Evolutionary conservation across 2,329 filamentous ascomycete genomes (phyloP).

Genomic region (Claviceps humidiphila): DNA sequence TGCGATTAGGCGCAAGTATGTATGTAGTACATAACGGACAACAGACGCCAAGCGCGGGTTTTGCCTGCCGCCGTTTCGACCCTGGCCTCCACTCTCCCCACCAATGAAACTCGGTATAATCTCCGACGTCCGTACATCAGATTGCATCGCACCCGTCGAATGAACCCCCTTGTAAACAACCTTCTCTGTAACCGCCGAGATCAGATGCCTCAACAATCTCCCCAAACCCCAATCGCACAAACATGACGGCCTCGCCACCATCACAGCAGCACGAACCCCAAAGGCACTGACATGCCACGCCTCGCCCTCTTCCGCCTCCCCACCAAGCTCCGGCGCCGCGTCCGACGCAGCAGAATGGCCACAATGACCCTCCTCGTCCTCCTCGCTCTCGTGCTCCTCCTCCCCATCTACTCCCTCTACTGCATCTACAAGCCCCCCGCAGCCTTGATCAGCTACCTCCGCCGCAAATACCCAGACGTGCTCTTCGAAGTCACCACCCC

Average conservation of each 20-base stretch:
- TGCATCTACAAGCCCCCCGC: constrained; percentile 68
- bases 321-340: constrained; percentile 42
- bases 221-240: not conserved
- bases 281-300: constrained; percentile 20
- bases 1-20: too few relatives aligned
- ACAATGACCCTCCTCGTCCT: constrained; percentile 32
- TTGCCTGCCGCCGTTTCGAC: too few relatives aligned
- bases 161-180: too few relatives aligned
- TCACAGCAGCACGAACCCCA: not conserved
- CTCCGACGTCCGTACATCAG: too few relatives aligned
- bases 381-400: constrained; percentile 21
- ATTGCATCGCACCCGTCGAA: too few relatives aligned
- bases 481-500: constrained; percentile 53
- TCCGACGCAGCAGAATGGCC: constrained; percentile 44
- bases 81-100: too few relatives aligned
- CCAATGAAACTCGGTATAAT: too few relatives aligned
- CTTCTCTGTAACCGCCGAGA: too few relatives aligned
- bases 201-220: not conserved
- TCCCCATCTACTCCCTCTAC: constrained; percentile 41
- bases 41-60: too few relatives aligned
- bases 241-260: not conserved
- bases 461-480: constrained; percentile 61
- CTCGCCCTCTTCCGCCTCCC: constrained; percentile 40
- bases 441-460: constrained; percentile 57
- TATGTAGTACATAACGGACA: too few relatives aligned